Evolutionary conservation across 306 rosid genomes (phyloP).

Genomic region (Sicyos edulis): DNA sequence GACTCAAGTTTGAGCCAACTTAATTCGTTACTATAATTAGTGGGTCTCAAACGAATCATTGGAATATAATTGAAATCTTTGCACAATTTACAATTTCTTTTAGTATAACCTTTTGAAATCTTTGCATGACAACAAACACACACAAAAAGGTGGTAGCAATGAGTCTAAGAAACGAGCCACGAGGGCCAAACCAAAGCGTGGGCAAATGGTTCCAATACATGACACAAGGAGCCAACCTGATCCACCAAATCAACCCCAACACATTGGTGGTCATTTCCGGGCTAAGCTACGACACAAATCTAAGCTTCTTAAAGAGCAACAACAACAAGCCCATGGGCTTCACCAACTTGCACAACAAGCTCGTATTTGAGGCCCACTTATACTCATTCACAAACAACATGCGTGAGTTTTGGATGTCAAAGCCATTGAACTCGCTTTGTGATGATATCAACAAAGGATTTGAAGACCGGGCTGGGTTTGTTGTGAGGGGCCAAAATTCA

Average conservation of each 20-base stretch:
- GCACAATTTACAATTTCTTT: no score
- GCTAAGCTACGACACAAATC: conserved; percentile 28
- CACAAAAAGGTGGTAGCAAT: conserved; percentile 33
- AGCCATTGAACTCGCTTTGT: conserved; percentile 48
- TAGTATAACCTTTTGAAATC: no score
- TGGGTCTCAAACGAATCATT: no score
- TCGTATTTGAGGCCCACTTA: conserved; percentile 39
- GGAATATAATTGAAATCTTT: no score
- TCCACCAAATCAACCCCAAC: conserved; percentile 31
- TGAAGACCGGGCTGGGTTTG: conserved; percentile 35
- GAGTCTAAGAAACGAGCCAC: conserved; percentile 39
- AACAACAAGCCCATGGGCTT: conserved; percentile 4
- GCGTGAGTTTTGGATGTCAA: conserved; percentile 19
- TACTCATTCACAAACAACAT: conserved; percentile 37
- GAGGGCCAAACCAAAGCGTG: conserved; percentile 28
- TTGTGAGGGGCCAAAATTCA: conserved; percentile 21
- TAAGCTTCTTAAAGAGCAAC: conserved; percentile 28
- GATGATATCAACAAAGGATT: conserved; percentile 23
- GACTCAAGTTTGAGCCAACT: no score
- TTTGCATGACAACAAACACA: no score
- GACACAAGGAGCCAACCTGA: conserved; percentile 31
- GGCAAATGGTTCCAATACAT: conserved; percentile 36
- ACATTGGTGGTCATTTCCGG: conserved; percentile 33
- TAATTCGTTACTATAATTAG: no score
- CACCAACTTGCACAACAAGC: conserved; percentile 27